Conservation (phyloP, 176 grass and related monocot genomes). For the Oryza australiensis region DNA sequence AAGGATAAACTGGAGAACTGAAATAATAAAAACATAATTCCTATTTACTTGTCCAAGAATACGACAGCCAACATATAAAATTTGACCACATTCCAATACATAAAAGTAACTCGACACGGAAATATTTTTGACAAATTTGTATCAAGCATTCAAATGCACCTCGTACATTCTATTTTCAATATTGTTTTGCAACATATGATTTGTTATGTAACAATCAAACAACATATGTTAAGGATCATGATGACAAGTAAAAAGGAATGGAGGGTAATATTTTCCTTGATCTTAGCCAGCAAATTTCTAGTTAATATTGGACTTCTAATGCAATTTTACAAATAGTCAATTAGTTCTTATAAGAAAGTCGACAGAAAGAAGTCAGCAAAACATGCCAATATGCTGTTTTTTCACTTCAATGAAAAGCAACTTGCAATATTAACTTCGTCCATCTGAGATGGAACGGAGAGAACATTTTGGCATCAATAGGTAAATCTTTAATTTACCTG, state of each 20-base stretch:
- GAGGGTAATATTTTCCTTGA: background rate
- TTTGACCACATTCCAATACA: background rate
- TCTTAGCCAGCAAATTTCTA: background rate
- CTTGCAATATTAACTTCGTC: background rate
- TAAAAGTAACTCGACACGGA: background rate
- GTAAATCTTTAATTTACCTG: slow-evolving; percentile 68
- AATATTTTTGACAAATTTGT: background rate
- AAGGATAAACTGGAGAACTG: background rate
- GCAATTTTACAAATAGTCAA: background rate
- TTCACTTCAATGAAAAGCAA: background rate
- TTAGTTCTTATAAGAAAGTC: background rate
- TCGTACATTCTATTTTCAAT: background rate
- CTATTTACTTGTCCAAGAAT: background rate
- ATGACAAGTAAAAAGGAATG: background rate
- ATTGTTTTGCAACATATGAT: background rate
- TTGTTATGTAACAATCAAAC: no score
- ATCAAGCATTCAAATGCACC: background rate
- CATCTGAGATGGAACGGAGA: background rate
- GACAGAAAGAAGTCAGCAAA: background rate
- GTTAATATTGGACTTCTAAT: background rate
- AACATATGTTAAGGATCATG: background rate
- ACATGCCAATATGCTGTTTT: slow-evolving; percentile 6
- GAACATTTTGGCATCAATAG: slow-evolving; percentile 1
- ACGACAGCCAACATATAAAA: background rate
- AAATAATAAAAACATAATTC: background rate